phyloP scores from a whole-genome alignment of 2,329 filamentous ascomycete species.

The Fusarium pininemorale region DNA sequence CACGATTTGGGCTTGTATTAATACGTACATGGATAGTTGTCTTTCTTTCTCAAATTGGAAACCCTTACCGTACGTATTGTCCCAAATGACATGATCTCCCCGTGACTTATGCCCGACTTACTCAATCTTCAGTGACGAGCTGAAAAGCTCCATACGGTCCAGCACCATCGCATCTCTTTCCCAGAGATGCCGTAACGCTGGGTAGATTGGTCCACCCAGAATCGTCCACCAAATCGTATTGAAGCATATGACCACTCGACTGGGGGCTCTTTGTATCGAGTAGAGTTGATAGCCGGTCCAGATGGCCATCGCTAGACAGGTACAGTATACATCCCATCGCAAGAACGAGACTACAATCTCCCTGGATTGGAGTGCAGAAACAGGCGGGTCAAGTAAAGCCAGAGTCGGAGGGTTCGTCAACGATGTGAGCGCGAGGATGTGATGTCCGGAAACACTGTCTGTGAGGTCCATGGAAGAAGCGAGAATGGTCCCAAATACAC shows the following conservation, averaged over 20 bases:
- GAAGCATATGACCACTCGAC: not conserved
- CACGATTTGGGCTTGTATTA: not conserved
- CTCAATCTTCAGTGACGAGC: not conserved
- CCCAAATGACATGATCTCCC: not conserved
- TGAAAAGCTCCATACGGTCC: not conserved
- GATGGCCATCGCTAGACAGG: constrained; percentile 23
- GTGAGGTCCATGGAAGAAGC: not conserved
- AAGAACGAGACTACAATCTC: constrained; percentile 33
- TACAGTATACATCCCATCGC: constrained; percentile 36
- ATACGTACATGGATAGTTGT: not conserved
- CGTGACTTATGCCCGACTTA: not conserved
- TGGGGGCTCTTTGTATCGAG: not conserved
- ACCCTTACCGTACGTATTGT: not conserved
- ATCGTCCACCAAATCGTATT: not conserved
- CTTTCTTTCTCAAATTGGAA: not conserved
- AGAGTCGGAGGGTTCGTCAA: constrained; percentile 22
- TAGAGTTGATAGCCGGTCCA: constrained; percentile 29
- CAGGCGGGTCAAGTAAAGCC: constrained; percentile 12
- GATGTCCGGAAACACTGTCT: constrained; percentile 3
- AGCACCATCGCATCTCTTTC: constrained; percentile 20
- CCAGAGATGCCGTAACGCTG: constrained; percentile 29
- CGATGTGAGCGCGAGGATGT: constrained; percentile 27
- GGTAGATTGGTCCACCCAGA: constrained; percentile 28
- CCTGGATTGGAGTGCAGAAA: constrained; percentile 4
- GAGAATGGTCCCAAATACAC: constrained; percentile 13